Base-by-base conservation (phyloP, 2,329 filamentous ascomycete genomes). In the Ceratocystis lukuohia region DNA sequence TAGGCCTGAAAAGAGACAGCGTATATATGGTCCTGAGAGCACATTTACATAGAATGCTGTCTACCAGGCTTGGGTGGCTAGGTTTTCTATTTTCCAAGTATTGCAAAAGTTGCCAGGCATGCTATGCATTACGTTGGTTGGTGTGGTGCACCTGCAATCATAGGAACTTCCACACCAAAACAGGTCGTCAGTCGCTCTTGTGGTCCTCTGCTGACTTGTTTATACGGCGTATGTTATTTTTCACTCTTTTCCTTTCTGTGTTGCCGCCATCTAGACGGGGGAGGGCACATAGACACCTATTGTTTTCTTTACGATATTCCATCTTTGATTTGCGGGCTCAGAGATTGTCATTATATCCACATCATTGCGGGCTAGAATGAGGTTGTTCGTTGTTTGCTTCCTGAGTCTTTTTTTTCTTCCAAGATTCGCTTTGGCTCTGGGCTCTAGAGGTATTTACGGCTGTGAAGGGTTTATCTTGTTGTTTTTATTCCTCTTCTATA, bases 1-100 rank as follows among this genome's bases (percentile, higher is more conserved):
- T 15, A 61, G 67, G 22, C 67, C 67, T 7, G 67, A 68, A 30
- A 68, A 68, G 45, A 61, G 67, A 41, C 65, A 50, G 17, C 64
- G 67, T 28, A 41, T 68, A 1, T 68, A 56, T 41, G 67, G 67
- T n/a, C 67, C 67, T 15, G 65, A 66, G 17, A 37, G 64, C 10
- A 50, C 66, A 15, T 67, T 67, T 56, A 37, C 56, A 1, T 65
- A 62, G 48, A 50, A 25, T n/a, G 56, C 20, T 33, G 15, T 33
- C 12, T 2, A 17, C 1, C 5, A 15, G 37, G 37, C 10, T 15
- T 41, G 37, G 10, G 37, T 41, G 37, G 37, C 37, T 53, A 25
- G 48, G 48, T 4, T 41, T 41, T 41, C 37, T 41, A 41, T 41
- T 41, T 41, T 41, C 12, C 37, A 41, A 15, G 37, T 41, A 41